A percentile compares a stretch with the other conserved stretches of the same genome.
These are phyloP conservation scores for Eimeria acervulina DNA, from an alignment of 169 alveolate species.

Conservation along the genomic window DNA sequence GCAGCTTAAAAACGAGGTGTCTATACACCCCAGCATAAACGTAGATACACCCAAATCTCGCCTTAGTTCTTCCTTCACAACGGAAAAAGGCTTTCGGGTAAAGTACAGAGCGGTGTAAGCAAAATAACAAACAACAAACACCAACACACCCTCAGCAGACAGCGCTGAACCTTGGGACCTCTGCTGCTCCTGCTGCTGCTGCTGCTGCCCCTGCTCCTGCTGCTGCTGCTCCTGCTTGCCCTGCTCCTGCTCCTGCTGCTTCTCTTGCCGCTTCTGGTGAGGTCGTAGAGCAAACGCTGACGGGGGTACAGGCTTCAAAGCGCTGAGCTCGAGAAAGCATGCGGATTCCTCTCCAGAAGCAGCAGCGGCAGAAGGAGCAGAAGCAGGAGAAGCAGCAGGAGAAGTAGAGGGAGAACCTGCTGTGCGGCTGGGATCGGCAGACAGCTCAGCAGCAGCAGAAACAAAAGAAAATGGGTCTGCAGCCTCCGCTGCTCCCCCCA, in stretches of 20 bases:
- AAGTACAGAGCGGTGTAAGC: constrained; percentile 84
- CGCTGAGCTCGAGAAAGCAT: too few relatives aligned
- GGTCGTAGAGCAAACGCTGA: too few relatives aligned
- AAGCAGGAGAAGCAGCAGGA: too few relatives aligned
- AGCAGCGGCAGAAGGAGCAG: too few relatives aligned
- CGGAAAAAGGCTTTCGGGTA: constrained; percentile 88
- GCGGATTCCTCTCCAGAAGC: too few relatives aligned
- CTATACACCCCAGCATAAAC: constrained; percentile 85
- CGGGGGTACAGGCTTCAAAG: too few relatives aligned
- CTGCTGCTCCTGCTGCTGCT: too few relatives aligned
- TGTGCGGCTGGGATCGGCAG: not conserved
- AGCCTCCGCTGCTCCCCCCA: not conserved
- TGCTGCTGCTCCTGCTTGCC: too few relatives aligned
- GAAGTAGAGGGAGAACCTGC: not conserved
- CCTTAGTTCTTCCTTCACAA: constrained; percentile 85
- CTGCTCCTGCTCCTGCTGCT: too few relatives aligned
- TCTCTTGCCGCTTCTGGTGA: too few relatives aligned
- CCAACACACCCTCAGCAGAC: not conserved
- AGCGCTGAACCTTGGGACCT: not conserved
- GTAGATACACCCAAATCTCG: constrained; percentile 81
- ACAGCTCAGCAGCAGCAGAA: not conserved
- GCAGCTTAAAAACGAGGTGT: constrained; percentile 86
- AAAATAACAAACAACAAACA: constrained; percentile 81
- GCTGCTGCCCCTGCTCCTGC: too few relatives aligned
- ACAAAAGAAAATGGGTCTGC: not conserved